A percentile compares a stretch with the other conserved stretches of the same genome.
Evolutionary conservation across 805 yeast species (phyloP).

Genomic region (Kurtzmaniella cleridarum): DNA sequence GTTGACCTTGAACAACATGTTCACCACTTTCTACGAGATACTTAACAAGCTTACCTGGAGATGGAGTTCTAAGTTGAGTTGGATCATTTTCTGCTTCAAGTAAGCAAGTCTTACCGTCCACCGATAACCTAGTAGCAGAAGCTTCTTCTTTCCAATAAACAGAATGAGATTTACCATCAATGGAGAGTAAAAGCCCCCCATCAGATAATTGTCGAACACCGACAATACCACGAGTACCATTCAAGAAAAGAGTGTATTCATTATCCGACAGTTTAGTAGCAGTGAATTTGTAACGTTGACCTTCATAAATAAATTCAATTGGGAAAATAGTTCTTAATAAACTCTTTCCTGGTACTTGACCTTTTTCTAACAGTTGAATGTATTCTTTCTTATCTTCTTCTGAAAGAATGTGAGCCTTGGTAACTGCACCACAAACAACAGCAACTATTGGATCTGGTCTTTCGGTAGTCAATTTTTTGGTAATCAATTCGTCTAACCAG

Average conservation of each 20-base stretch:
- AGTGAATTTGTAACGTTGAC: slow-evolving; percentile 87
- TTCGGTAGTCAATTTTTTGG: slow-evolving; percentile 92
- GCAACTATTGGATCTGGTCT: slow-evolving; percentile 91
- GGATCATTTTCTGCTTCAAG: slow-evolving; percentile 97
- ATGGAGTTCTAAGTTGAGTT: slow-evolving; percentile 96
- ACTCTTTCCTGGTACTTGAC: slow-evolving; percentile 87
- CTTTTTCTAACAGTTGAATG: slow-evolving; percentile 77
- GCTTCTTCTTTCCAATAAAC: slow-evolving; percentile 98
- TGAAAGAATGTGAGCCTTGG: slow-evolving; percentile 84
- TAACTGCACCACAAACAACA: slow-evolving; percentile 94
- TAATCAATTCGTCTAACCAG: slow-evolving; percentile 95
- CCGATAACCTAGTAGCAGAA: slow-evolving; percentile 88
- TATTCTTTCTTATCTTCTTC: slow-evolving; percentile 67
- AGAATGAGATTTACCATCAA: slow-evolving; percentile 91
- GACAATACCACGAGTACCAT: slow-evolving; percentile 86
- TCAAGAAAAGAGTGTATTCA: slow-evolving; percentile 81
- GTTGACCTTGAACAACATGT: slow-evolving; percentile 84
- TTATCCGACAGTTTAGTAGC: slow-evolving; percentile 90
- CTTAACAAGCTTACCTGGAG: slow-evolving; percentile 96
- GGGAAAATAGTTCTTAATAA: slow-evolving; percentile 83
- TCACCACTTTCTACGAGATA: slow-evolving; percentile 94
- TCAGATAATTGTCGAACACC: slow-evolving; percentile 87
- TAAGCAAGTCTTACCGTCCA: slow-evolving; percentile 90
- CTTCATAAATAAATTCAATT: slow-evolving; percentile 93
- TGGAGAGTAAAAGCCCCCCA: slow-evolving; percentile 84